Percentiles rank a stretch among this genome's conserved stretches.
phyloP scores from a whole-genome alignment of 176 grass and related monocot genomes.

The Carex parvula region DNA sequence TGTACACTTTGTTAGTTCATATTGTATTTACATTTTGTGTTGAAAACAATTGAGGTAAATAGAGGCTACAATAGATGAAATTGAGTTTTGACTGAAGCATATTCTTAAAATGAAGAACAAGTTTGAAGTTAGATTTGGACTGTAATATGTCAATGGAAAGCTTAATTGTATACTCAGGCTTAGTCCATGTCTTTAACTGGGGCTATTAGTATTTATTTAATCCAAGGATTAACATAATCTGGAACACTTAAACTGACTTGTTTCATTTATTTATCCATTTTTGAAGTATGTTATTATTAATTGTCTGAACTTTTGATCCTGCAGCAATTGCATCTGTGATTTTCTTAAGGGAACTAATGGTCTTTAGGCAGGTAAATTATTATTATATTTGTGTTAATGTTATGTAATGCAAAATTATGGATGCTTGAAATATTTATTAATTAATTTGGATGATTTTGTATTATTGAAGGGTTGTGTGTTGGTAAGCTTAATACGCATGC shows the following conservation, averaged over 20 bases:
- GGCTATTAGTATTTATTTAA: neutral
- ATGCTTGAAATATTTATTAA: neutral
- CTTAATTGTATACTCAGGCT: neutral
- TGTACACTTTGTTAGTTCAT: neutral
- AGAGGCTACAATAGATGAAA: neutral
- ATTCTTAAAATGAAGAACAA: neutral
- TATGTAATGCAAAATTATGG: neutral
- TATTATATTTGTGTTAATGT: neutral
- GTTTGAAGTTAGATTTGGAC: neutral
- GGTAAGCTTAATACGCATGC: neutral
- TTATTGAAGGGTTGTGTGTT: conserved; percentile 6
- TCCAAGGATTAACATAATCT: neutral
- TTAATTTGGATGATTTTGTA: conserved; percentile 12
- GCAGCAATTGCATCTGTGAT: conserved; percentile 24
- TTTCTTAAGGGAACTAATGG: conserved; percentile 17
- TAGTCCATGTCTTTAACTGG: neutral
- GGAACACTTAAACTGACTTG: neutral
- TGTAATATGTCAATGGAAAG: neutral
- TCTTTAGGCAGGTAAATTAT: conserved; percentile 25
- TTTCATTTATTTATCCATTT: conserved; percentile 6
- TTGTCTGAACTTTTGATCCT: neutral
- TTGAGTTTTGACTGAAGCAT: neutral
- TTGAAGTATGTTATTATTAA: neutral
- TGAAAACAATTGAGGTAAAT: neutral
- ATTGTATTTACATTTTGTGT: neutral